Evolutionary conservation across 805 yeast species (phyloP), one percentile per base, ranked within the genome.

Genomic region (Myxozyma neotropica): DNA sequence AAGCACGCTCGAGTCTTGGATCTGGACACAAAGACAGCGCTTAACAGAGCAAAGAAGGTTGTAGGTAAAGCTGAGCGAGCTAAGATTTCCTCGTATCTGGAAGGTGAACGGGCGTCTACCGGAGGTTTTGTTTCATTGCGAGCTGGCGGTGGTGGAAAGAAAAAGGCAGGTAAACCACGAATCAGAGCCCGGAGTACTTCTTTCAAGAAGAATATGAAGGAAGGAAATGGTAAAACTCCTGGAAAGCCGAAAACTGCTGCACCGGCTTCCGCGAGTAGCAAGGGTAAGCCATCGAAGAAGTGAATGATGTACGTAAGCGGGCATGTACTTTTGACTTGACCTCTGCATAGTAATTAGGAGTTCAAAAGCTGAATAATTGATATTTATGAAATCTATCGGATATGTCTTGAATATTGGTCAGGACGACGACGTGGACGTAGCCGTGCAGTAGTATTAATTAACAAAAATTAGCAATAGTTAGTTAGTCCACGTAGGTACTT

Each of bases 41-140:
- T 89, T 39, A 96, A 96, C 38, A 82, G 96, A 73, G 96, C 94
- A 21, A 81, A 81, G 69, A 79, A 83, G 57, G 78, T 87, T 3
- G 78, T 91, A 46, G 93, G 93, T 53, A 89, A 85, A 71, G 88
- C 91, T 54, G 97, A 89, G 71, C 82, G 87, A 68, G 81, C 87
- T 36, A 79, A 86, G 23, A 81, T 84, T 7, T 77, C 77, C 64
- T 24, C 43, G 4, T 69, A 64, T 7, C 53, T 70, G 24, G 74
- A 72, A 36, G 75, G 75, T 23, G 68, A 61, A 55, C 74, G 74
- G 1, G 72, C 75, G 23, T 58, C 64, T 49, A 51, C 61, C n/a
- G 47, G 43, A 7, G 42, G 63, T 8, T 43, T 49, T 10, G 52
- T 66, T 26, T 64, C 67, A 24, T 52, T 55, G 40, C 39, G 51